These are phyloP conservation scores for Pyrenophora tritici-repentis DNA, from an alignment of 2,329 filamentous ascomycete species.

Conservation along the genomic window DNA sequence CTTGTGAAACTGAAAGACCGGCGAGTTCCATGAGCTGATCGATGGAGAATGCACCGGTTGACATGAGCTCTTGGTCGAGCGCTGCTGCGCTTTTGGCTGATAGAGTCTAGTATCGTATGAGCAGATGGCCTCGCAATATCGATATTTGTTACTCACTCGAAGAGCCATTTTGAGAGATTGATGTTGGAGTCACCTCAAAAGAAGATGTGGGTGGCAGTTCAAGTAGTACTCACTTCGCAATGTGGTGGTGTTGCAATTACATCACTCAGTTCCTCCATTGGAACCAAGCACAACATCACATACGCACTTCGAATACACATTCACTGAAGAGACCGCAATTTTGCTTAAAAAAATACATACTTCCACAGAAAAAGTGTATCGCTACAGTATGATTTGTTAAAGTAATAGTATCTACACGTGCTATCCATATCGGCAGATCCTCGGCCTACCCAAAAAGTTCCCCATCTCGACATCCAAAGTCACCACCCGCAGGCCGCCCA, in stretches of 20 bases:
- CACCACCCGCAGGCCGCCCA: slow-evolving; percentile 6
- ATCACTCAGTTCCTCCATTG: slow-evolving; percentile 27
- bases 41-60: slow-evolving; percentile 81
- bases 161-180: slow-evolving; percentile 17
- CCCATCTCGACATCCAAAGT: not conserved
- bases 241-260: slow-evolving; percentile 31
- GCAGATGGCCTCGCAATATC: not conserved
- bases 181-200: not conserved
- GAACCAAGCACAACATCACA: not conserved
- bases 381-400: too few species aligned
- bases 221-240: not conserved
- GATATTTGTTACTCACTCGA: slow-evolving; percentile 3
- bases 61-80: slow-evolving; percentile 94
- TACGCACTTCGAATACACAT: too few species aligned
- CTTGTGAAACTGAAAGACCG: slow-evolving; percentile 89
- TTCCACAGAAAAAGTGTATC: too few species aligned
- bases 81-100: slow-evolving; percentile 85
- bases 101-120: slow-evolving; percentile 67
- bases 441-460: slow-evolving; percentile 20
- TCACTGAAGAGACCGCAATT: not conserved
- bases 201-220: not conserved
- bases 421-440: slow-evolving; percentile 12
- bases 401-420: slow-evolving; percentile 8
- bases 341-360: too few species aligned
- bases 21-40: slow-evolving; percentile 98